Conservation (phyloP, 371 early-diverging fungal species). For the Zopfochytrium polystomum region DNA sequence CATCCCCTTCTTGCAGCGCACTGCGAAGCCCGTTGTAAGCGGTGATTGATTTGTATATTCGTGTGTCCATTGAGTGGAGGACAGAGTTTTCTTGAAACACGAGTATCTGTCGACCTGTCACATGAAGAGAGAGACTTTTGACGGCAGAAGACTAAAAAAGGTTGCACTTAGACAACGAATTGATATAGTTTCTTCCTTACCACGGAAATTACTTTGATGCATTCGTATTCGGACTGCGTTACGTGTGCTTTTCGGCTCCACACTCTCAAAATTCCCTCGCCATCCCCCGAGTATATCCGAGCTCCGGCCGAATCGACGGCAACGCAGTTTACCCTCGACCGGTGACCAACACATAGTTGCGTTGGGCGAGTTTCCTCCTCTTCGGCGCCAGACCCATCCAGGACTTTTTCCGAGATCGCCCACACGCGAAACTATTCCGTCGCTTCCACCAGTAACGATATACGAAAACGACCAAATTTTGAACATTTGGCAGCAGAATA, state of each 20-base stretch:
- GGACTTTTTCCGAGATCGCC: too few relatives aligned
- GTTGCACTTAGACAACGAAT: too few relatives aligned
- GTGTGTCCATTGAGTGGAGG: constrained; percentile 37
- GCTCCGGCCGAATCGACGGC: constrained; percentile 35
- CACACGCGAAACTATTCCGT: background rate
- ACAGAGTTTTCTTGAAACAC: constrained; percentile 18
- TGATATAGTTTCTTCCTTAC: constrained; percentile 6
- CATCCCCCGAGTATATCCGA: constrained; percentile 40
- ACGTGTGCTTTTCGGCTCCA: constrained; percentile 34
- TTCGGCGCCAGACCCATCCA: too few relatives aligned
- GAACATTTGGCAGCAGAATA: background rate
- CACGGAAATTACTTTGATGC: constrained; percentile 30
- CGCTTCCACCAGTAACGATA: background rate
- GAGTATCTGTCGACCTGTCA: constrained; percentile 31
- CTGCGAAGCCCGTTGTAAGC: constrained; percentile 11
- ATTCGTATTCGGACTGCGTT: constrained; percentile 19
- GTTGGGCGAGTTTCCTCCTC: background rate
- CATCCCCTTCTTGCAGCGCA: background rate
- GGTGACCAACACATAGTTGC: constrained; percentile 34
- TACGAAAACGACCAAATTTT: background rate
- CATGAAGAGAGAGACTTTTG: constrained; percentile 32
- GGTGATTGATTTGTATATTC: constrained; percentile 36
- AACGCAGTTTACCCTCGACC: constrained; percentile 32
- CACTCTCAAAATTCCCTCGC: constrained; percentile 32
- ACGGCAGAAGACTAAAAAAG: constrained; percentile 21